These are phyloP conservation scores for Sarocladium strictum DNA, from an alignment of 2,329 filamentous ascomycete species.

Conservation along the genomic window DNA sequence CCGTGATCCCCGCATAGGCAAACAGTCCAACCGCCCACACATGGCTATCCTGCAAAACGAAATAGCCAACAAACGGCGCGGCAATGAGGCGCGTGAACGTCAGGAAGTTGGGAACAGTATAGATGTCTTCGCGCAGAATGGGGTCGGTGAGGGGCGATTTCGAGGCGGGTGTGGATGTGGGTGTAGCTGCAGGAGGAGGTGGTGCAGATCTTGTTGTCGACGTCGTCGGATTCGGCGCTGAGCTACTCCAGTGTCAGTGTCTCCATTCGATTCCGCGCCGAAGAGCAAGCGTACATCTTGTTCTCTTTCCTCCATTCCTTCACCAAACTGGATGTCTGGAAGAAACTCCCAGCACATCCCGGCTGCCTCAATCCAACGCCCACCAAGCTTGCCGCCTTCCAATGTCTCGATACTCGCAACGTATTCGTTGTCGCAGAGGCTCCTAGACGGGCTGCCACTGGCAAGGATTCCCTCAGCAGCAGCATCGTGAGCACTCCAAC, in stretches of 20 bases:
- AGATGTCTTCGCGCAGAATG: slow-evolving; percentile 75
- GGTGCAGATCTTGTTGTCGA: neutral
- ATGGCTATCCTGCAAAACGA: slow-evolving; percentile 78
- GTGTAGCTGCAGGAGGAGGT: neutral
- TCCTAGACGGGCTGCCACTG: neutral
- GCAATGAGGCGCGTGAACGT: slow-evolving; percentile 80
- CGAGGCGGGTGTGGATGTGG: neutral
- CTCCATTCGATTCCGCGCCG: too few relatives aligned
- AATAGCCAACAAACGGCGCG: slow-evolving; percentile 81
- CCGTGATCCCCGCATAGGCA: slow-evolving; percentile 84
- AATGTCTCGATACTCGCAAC: neutral
- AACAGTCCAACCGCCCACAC: slow-evolving; percentile 78
- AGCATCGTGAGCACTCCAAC: slow-evolving; percentile 2
- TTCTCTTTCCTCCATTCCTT: neutral
- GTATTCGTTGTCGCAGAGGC: neutral
- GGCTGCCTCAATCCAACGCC: neutral
- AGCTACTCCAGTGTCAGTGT: too few relatives aligned
- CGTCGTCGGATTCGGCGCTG: neutral
- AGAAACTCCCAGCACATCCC: neutral
- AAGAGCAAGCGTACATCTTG: neutral
- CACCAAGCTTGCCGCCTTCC: neutral
- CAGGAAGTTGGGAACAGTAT: slow-evolving; percentile 90
- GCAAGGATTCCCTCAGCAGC: neutral
- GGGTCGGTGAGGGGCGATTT: slow-evolving; percentile 6
- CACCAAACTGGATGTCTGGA: neutral